Evolutionary conservation across 768 basidiomycete species (phyloP), one percentile per base, ranked within the genome.

Genomic region (Rhizopogon roseolus): DNA sequence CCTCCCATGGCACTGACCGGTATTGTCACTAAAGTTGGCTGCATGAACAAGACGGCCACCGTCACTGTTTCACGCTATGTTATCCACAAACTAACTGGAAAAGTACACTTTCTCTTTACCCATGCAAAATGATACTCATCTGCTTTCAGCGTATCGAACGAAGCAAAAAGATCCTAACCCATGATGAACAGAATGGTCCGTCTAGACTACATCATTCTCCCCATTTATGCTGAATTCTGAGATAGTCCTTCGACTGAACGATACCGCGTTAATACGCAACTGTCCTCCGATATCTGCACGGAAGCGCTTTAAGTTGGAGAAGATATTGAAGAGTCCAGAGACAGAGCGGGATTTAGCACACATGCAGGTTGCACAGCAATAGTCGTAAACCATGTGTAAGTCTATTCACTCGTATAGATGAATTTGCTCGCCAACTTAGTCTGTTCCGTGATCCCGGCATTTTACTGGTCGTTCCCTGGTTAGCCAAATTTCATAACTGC

Each of bases 21-120:
- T 16, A 62, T 83, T 38, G 91, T 93, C 17, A 86, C 88, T 32
- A 92, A 89, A 68, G 86, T 81, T 19, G 90, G 91, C 8, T 81
- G 76, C 59, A 93, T 93, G 90, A 76, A 84, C 52, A 92, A 91
- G 66, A 93, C 90, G 0, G 90, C 80, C 13, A 93, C 91, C 0
- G 90, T 93, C 45, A 85, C 87, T 0, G 89, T 93, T 7, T 83
- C 86, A 22, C 80, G 90, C 53, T 82, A 77, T 74, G 76, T 87
- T 38, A 69, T 81, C n/a, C 89, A 93, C 63, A 79, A 80, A 56
- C 63, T 81, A 44, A 92, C 90, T 5, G 84, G 86, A 60, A 93
- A 93, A 78, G 90, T 90, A 58, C 59, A 76, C 65, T 41, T 25
- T 49, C 42, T 4, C 17, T 13, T 22, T 19, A 50, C 9, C 17